These are phyloP conservation scores for Rhodomyrtus psidioides DNA, from an alignment of 441 rosid species.

Conservation along the genomic window DNA sequence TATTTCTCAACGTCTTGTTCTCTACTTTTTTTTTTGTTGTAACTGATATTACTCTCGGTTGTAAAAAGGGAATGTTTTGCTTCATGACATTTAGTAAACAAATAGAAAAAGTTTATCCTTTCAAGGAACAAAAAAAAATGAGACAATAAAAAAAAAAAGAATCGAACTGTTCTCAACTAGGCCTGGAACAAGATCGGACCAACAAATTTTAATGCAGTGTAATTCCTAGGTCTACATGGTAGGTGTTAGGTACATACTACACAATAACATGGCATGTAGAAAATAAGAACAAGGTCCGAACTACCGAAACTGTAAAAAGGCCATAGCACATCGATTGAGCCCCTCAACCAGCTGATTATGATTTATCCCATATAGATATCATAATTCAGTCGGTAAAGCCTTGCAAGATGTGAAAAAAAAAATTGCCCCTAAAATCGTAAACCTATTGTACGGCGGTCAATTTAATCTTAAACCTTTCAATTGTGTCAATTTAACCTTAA, in stretches of 20 bases:
- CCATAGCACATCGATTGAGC: too few species aligned
- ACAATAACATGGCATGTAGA: too few species aligned
- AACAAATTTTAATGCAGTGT: not conserved
- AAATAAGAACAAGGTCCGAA: too few species aligned
- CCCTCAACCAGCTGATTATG: too few species aligned
- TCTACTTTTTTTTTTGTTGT: not conserved
- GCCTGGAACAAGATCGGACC: fast-evolving
- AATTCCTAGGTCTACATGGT: not conserved
- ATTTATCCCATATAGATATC: too few species aligned
- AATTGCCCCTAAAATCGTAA: too few species aligned
- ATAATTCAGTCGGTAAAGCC: too few species aligned
- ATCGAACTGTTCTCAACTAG: fast-evolving
- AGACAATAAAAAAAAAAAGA: not conserved
- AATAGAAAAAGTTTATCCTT: not conserved
- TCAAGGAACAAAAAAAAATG: not conserved
- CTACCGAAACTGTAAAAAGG: too few species aligned
- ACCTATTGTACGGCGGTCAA: too few species aligned
- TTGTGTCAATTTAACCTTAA: too few species aligned
- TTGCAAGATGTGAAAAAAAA: too few species aligned
- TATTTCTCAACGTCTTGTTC: not conserved
- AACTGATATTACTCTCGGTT: not conserved
- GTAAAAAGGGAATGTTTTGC: not conserved
- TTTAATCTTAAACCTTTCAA: too few species aligned
- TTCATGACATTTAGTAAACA: not conserved
- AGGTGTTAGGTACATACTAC: not conserved